Percentiles rank a stretch among this genome's conserved stretches.
Evolutionary conservation across 2,329 filamentous ascomycete species (phyloP).

Genomic region (Alternaria incomplexa): DNA sequence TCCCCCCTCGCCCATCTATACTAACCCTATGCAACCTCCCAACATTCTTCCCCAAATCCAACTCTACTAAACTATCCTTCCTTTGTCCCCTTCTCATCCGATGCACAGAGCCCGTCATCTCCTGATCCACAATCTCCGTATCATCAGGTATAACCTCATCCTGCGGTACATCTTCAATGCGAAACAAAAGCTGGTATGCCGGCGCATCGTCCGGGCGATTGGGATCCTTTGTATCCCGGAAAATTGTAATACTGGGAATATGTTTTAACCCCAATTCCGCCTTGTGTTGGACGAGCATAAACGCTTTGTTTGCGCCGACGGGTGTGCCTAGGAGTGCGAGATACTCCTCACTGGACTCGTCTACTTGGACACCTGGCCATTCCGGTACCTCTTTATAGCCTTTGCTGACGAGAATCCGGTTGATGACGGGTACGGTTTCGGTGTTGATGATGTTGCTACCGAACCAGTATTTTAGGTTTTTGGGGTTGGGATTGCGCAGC

Average conservation of each 20-base stretch:
- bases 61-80: background rate
- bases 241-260: conserved; percentile 1
- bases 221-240: background rate
- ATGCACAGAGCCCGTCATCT: background rate
- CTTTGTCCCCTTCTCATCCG: background rate
- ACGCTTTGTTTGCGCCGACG: conserved; percentile 3
- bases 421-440: background rate
- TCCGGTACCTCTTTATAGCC: background rate
- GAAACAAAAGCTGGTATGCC: background rate
- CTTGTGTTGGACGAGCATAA: conserved; percentile 12
- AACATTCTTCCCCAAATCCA: background rate
- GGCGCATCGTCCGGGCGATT: background rate
- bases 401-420: background rate
- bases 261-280: conserved; percentile 6
- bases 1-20: background rate
- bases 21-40: background rate
- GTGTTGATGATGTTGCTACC: conserved; percentile 5
- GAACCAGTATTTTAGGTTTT: background rate
- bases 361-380: conserved; percentile 21
- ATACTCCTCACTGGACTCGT: conserved; percentile 1
- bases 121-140: background rate
- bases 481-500: background rate
- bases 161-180: background rate
- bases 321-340: conserved; percentile 16
- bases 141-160: background rate